A percentile compares a stretch with the other conserved stretches of the same genome.
These are phyloP conservation scores for Guillardia theta DNA, from an alignment of 78 protist species.

Conservation along the genomic window DNA sequence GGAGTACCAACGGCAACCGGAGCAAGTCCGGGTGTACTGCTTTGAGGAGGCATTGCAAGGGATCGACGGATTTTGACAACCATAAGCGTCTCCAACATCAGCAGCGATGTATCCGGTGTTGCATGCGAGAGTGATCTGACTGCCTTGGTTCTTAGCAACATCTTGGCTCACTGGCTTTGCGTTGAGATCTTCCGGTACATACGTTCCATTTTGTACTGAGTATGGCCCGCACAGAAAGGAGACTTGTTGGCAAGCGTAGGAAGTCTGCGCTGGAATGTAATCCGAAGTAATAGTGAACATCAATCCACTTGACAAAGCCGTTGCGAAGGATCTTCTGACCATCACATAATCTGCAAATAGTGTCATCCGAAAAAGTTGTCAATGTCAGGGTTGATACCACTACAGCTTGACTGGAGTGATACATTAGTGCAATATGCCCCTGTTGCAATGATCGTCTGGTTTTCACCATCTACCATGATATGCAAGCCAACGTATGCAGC, in stretches of 20 bases:
- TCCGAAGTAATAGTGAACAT: not conserved
- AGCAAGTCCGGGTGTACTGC: not conserved
- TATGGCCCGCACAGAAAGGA: not conserved
- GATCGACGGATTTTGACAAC: not conserved
- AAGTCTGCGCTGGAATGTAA: not conserved
- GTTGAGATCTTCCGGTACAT: not conserved
- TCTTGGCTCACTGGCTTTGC: not conserved
- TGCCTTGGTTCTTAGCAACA: not conserved
- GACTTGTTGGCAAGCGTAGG: not conserved
- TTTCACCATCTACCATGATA: no score
- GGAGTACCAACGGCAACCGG: not conserved
- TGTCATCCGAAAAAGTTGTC: not conserved
- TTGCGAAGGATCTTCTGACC: not conserved
- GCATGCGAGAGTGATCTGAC: not conserved
- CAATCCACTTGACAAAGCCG: not conserved
- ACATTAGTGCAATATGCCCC: no score
- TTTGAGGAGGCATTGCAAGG: not conserved
- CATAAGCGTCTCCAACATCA: not conserved
- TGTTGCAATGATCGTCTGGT: no score
- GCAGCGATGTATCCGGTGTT: not conserved
- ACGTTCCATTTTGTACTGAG: not conserved
- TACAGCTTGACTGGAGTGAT: no score
- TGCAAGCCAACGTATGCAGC: no score
- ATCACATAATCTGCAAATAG: not conserved
- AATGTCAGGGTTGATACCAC: not conserved